These are phyloP conservation scores for Trametes polyzona DNA, from an alignment of 1,284 basidiomycete genomes.

Conservation along the genomic window DNA sequence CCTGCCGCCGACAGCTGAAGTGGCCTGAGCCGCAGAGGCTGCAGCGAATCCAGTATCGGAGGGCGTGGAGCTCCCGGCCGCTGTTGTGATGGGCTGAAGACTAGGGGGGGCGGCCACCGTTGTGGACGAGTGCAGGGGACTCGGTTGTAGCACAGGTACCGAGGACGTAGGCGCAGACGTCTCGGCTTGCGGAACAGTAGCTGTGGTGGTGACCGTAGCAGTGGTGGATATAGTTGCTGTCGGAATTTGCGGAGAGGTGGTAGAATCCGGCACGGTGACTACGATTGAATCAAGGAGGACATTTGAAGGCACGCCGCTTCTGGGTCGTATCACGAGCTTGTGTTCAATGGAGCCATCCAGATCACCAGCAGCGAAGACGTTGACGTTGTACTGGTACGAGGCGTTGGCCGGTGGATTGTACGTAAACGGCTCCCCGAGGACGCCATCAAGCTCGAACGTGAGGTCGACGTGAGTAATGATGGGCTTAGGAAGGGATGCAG, in stretches of 20 bases:
- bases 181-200: not conserved
- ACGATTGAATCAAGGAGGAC: conserved; percentile 16
- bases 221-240: not conserved
- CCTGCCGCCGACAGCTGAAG: too few relatives aligned
- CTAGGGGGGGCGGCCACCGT: too few relatives aligned
- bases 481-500: not conserved
- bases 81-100: too few relatives aligned
- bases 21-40: too few relatives aligned
- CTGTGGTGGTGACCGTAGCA: not conserved
- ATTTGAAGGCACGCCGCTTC: not conserved
- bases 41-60: too few relatives aligned
- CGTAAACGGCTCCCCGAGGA: not conserved
- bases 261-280: conserved; percentile 1
- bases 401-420: not conserved
- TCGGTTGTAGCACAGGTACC: too few relatives aligned
- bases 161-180: too few relatives aligned
- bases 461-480: not conserved
- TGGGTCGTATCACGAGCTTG: conserved; percentile 1
- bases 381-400: not conserved
- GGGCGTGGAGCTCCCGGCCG: too few relatives aligned
- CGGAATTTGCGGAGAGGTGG: not conserved
- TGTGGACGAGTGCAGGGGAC: too few relatives aligned
- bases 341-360: conserved; percentile 4
- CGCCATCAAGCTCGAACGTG: conserved; percentile 2
- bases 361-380: not conserved